Evolutionary conservation across 176 grass and related monocot genomes (phyloP), one percentile per base, ranked within the genome.

Genomic region (Musa itinerans): DNA sequence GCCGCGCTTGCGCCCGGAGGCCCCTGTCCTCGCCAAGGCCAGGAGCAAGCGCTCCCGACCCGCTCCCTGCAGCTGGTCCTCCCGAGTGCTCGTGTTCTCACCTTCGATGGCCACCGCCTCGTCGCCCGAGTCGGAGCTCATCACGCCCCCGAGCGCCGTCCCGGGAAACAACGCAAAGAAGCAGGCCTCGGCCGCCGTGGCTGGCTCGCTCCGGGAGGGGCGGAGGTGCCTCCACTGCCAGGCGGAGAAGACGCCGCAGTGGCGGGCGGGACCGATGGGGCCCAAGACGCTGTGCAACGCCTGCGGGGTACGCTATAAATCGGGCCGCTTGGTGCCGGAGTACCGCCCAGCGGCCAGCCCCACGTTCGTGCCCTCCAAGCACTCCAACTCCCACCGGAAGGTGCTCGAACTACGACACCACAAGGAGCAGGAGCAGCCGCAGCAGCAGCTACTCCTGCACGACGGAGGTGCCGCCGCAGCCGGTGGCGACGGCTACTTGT

Each of bases 221-320:
- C 61, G 87, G 74, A 91, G 81, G 72, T 97, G 93, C 83, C 86
- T 97, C 11, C 93, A 97, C 86, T 96, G 93, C 76, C 85, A 89
- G 63, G 86, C 90, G 34, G 93, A 97, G 72, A 97, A 89, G 87
- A 97, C 93, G 49, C 93, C 93, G 55, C 93, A 97, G 77, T 97
- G 90, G 93, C 87, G 93, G 80, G 90, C 90, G 8, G 93, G 93
- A 55, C 93, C 93, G 13, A 83, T 93, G 87, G 93, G 93, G 8
- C 93, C 93, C 15, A 97, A 97, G 90, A 97, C 93, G 68, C 83
- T 97, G 74, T 97, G 93, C 90, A 97, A 97, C 78, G 93, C 93
- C 23, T 97, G 93, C 76, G 93, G 93, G 16, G 93, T 93, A 55
- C 81, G 93, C n/a, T 93, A 85, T 87, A 97, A 97, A 80, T 97